Conservation (phyloP, 225 moss, liverwort and hornwort species). For the Takakia lepidozioides region DNA sequence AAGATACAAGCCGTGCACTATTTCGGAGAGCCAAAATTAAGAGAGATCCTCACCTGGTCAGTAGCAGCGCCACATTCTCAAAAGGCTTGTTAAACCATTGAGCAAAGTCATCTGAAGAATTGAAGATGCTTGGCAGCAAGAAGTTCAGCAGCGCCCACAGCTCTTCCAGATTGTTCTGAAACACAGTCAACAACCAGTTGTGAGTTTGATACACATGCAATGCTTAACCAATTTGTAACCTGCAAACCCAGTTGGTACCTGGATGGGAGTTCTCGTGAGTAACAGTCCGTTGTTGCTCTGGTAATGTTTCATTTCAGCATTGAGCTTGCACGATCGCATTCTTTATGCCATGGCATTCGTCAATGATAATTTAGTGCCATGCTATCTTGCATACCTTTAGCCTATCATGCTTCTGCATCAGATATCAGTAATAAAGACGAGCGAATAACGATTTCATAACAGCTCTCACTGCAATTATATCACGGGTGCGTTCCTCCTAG, state of each 20-base stretch:
- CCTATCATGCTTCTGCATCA: constrained; percentile 99
- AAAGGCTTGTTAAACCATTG: constrained; percentile 99
- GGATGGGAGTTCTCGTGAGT: constrained; percentile 97
- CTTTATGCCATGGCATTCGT: constrained; percentile 96
- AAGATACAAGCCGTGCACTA: too few species aligned
- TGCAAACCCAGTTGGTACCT: too few species aligned
- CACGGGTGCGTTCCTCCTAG: too few species aligned
- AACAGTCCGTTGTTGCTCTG: constrained; percentile 94
- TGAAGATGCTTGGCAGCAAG: constrained; percentile 91
- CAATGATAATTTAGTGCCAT: constrained; percentile 99
- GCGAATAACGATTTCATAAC: too few species aligned
- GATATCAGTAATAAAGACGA: constrained; percentile 92
- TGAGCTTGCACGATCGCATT: constrained; percentile 97
- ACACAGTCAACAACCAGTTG: too few species aligned
- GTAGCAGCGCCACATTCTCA: constrained; percentile 88
- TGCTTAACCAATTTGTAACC: too few species aligned
- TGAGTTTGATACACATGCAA: too few species aligned
- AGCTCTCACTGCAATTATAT: too few species aligned
- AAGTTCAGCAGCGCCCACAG: constrained; percentile 96
- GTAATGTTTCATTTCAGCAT: constrained; percentile 88
- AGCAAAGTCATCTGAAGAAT: constrained; percentile 97
- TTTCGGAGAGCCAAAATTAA: too few species aligned
- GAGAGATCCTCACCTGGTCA: constrained; percentile 74
- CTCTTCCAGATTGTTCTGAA: constrained; percentile 98
- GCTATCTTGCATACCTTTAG: constrained; percentile 93